Evolutionary conservation across 768 basidiomycete genomes (phyloP), one percentile per base, ranked within the genome.

Genomic region (Podaxis sp.): DNA sequence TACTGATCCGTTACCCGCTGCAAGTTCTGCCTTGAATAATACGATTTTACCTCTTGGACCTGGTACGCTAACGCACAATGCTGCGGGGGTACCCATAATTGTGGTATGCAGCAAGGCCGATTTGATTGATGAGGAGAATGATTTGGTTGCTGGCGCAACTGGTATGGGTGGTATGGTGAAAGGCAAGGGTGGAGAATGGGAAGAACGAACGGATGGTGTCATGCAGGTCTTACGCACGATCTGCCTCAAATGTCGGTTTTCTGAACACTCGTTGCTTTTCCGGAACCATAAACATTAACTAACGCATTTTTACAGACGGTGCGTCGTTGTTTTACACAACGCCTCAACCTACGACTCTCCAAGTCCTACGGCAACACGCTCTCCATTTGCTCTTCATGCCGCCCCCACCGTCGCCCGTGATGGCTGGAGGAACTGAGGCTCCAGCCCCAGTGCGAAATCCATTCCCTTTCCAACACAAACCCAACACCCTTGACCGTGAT

Each of bases 151-250:
- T 4, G 93, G 93, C 42, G 78, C 89, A 1, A 84, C 90, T 0
- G 92, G 91, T 0, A 93, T 94, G 87, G 91, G 92, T 24, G 89
- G 88, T 13, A 92, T 94, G 90, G 89, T 94, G 3, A 95, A 93
- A 74, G 92, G 92, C 2, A 95, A 94, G 72, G 93, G 93, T 1
- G 90, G 87, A 9, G 91, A 93, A 69, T 94, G 92, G 92, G 97
- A 99, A 74, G 97, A 99, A 74, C 81, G 90, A 68, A 96, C 95
- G 46, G 97, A 99, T 71, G 90, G 91, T 44, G 80, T 98, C 4
- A 96, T 97, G 88, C 96, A 99, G 70, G 87, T 93, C n/a, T 81
- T 99, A 56, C 84, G 97, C 42, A 92, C 94, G 0, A 86, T 99
- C 58, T 96, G 94, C 71, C 76, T 98, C 57, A 93, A 93, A 76